Conservation (phyloP, 257 asterid species). For the Ligustrum vulgare region DNA sequence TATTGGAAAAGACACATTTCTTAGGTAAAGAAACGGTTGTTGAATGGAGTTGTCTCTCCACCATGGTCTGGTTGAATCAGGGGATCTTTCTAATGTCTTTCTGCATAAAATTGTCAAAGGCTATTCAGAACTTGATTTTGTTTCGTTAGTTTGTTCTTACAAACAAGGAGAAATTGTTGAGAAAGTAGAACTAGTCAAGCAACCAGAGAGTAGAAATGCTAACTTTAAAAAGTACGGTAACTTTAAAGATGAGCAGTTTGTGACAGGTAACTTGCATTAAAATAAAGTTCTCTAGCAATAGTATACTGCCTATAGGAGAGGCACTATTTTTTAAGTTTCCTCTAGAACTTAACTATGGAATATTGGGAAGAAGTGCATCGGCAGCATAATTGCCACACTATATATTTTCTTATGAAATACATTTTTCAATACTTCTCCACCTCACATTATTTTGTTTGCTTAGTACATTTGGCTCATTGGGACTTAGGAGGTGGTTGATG, state of each 20-base stretch:
- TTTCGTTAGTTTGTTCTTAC: background rate
- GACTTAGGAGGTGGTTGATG: too few relatives aligned
- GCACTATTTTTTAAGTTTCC: background rate
- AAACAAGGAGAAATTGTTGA: background rate
- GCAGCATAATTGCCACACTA: background rate
- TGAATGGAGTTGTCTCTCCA: background rate
- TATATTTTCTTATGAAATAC: too few relatives aligned
- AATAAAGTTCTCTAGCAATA: too few relatives aligned
- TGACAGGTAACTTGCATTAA: background rate
- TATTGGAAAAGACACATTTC: background rate
- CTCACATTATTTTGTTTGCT: too few relatives aligned
- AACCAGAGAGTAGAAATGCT: background rate
- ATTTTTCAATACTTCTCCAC: too few relatives aligned
- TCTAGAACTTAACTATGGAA: too few relatives aligned
- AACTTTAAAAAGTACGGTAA: background rate
- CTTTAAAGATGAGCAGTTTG: background rate
- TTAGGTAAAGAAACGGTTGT: background rate
- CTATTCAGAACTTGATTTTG: background rate
- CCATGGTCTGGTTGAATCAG: background rate
- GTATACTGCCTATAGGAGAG: background rate
- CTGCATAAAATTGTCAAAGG: background rate
- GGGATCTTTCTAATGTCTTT: background rate
- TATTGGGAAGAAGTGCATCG: background rate
- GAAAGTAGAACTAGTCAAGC: background rate
- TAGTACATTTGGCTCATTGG: too few relatives aligned